Percentiles rank a stretch among this genome's conserved stretches.
phyloP scores from a whole-genome alignment of 345 rosid genomes.

The Murraya paniculata region DNA sequence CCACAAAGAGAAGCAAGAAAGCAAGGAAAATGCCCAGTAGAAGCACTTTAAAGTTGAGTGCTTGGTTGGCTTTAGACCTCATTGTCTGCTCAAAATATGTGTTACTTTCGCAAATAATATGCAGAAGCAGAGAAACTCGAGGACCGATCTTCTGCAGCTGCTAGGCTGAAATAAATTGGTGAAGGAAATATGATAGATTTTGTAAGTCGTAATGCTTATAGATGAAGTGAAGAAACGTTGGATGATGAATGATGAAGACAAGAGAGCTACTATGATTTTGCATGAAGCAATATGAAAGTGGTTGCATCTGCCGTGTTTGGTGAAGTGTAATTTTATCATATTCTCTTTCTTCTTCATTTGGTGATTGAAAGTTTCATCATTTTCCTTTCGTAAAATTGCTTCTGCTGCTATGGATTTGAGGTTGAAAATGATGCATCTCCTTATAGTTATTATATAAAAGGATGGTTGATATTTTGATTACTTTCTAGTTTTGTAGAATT shows the following conservation, averaged over 20 bases:
- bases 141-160: background rate
- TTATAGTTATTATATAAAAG: background rate
- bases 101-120: background rate
- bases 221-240: conserved; percentile 42
- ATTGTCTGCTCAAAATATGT: conserved; percentile 21
- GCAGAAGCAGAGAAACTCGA: background rate
- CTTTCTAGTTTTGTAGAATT: background rate
- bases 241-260: conserved; percentile 44
- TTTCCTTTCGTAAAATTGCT: background rate
- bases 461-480: background rate
- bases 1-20: conserved; percentile 53
- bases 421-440: conserved; percentile 15
- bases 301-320: conserved; percentile 45
- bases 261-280: conserved; percentile 39
- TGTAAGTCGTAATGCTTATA: conserved; percentile 39
- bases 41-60: conserved; percentile 55
- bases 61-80: conserved; percentile 63
- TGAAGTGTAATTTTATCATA: conserved; percentile 13
- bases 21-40: conserved; percentile 54
- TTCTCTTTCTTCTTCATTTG: conserved; percentile 8
- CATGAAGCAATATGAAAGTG: conserved; percentile 32
- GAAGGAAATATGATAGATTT: conserved; percentile 6
- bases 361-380: background rate
- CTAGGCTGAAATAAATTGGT: conserved; percentile 4
- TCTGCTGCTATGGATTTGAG: background rate